Percentiles rank a stretch among this genome's conserved stretches.
These are phyloP conservation scores for Malus hybrid DNA, from an alignment of 331 rosid species.

Conservation along the genomic window DNA sequence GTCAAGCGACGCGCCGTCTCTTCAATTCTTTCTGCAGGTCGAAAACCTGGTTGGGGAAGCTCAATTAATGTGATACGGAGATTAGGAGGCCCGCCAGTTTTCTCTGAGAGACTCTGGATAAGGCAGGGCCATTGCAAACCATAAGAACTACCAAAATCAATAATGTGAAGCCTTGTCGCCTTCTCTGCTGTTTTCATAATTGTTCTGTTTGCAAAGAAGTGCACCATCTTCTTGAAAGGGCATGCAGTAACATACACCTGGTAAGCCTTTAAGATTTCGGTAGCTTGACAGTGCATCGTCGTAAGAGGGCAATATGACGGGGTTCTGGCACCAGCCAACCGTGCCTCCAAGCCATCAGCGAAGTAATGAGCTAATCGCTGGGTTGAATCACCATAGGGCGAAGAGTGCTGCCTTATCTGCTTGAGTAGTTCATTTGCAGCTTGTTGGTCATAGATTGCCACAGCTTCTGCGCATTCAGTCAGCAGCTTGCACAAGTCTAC, in stretches of 20 bases:
- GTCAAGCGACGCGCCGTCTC: slow-evolving; percentile 38
- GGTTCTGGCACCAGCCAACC: slow-evolving; percentile 8
- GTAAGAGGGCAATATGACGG: background rate
- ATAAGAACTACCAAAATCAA: slow-evolving; percentile 25
- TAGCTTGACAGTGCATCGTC: background rate
- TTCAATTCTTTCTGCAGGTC: slow-evolving; percentile 26
- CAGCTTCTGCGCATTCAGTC: slow-evolving; percentile 29
- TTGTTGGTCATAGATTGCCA: slow-evolving; percentile 10
- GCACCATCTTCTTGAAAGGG: slow-evolving; percentile 22
- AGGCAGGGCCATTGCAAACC: slow-evolving; percentile 37
- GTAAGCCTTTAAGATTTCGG: slow-evolving; percentile 21
- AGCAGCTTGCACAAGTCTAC: slow-evolving; percentile 23
- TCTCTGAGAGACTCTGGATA: slow-evolving; percentile 21
- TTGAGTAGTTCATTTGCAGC: slow-evolving; percentile 14
- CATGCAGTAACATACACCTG: slow-evolving; percentile 14
- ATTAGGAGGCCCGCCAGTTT: slow-evolving; percentile 20
- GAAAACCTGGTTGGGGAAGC: slow-evolving; percentile 25
- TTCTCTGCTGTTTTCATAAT: slow-evolving; percentile 11
- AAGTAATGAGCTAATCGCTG: slow-evolving; percentile 39
- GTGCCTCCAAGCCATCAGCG: slow-evolving; percentile 26
- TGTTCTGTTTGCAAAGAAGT: slow-evolving; percentile 21
- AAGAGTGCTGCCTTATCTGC: slow-evolving; percentile 23
- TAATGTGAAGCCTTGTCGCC: slow-evolving; percentile 20
- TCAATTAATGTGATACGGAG: slow-evolving; percentile 26
- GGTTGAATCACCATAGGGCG: slow-evolving; percentile 18